A percentile compares a stretch with the other conserved stretches of the same genome.
Conservation (phyloP, 1,284 basidiomycete species). For the Takashimella tepidaria region DNA sequence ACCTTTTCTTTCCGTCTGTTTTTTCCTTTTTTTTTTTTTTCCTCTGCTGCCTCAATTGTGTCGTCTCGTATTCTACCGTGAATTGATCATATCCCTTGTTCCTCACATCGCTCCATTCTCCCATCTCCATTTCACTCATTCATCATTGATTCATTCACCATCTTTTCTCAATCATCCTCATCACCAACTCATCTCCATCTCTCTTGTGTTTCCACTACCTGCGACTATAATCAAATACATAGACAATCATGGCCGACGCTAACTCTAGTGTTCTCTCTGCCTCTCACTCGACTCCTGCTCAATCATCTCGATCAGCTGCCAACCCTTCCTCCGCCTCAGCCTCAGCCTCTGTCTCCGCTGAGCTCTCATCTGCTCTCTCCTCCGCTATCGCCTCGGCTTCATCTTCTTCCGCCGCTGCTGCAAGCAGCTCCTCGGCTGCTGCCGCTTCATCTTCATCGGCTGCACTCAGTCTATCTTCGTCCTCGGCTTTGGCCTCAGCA, state of each 20-base stretch:
- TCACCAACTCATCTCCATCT: no score
- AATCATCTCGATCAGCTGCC: neutral
- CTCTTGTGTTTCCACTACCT: neutral
- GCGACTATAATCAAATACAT: neutral
- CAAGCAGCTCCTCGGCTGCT: slow-evolving; percentile 2
- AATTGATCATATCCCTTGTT: neutral
- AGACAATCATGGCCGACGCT: neutral
- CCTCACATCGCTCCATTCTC: neutral
- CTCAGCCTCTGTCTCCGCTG: neutral
- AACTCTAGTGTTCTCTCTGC: neutral
- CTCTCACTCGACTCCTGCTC: neutral
- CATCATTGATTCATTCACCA: no score
- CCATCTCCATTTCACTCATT: neutral
- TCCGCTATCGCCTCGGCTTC: slow-evolving; percentile 3
- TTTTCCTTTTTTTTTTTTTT: neutral
- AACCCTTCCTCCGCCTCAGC: slow-evolving; percentile 1
- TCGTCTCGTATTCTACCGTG: neutral
- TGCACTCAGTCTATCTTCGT: no score
- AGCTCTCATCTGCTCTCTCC: neutral
- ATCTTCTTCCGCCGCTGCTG: slow-evolving; percentile 2
- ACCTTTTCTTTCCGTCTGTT: no score
- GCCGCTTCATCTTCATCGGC: slow-evolving; percentile 8
- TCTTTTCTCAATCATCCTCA: neutral
- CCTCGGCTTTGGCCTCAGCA: slow-evolving; percentile 3
- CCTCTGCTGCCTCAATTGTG: neutral